phyloP scores from a whole-genome alignment of 1,284 basidiomycete genomes.

The Sutorius eximius region DNA sequence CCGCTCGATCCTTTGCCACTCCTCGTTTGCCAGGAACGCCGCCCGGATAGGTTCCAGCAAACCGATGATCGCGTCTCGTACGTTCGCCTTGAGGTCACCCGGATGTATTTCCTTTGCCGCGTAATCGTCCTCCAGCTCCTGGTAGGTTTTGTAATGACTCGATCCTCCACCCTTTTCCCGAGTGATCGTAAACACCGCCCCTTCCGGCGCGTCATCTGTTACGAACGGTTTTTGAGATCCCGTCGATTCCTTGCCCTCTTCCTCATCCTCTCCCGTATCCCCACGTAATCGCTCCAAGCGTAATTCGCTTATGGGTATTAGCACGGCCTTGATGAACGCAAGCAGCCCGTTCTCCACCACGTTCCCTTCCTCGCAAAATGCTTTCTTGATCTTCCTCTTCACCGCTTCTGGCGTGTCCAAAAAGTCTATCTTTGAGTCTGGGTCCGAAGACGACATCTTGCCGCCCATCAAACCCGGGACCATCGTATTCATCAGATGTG shows the following conservation, averaged over 20 bases:
- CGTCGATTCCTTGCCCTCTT: conserved; percentile 42
- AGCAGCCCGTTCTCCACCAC: conserved; percentile 89
- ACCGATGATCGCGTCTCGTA: conserved; percentile 76
- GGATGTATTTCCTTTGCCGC: conserved; percentile 81
- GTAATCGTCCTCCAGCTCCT: conserved; percentile 77
- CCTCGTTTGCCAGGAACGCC: conserved; percentile 72
- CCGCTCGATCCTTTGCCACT: conserved; percentile 80
- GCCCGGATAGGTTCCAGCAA: conserved; percentile 83
- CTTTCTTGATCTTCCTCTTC: conserved; percentile 88
- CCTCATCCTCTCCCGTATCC: conserved; percentile 39
- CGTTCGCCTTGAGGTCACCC: conserved; percentile 84
- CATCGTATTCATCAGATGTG: conserved; percentile 99
- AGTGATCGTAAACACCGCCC: conserved; percentile 80
- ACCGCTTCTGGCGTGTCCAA: conserved; percentile 85
- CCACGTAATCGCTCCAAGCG: conserved; percentile 57
- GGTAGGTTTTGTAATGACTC: conserved; percentile 72
- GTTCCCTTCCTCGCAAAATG: conserved; percentile 96
- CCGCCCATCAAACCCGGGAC: conserved; percentile 93
- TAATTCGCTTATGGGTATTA: conserved; percentile 86
- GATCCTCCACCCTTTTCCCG: conserved; percentile 79
- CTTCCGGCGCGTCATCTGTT: conserved; percentile 69
- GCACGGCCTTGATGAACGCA: conserved; percentile 84
- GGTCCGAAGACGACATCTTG: conserved; percentile 99
- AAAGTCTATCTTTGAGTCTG: conserved; percentile 97
- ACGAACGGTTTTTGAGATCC: conserved; percentile 58